phyloP scores from a whole-genome alignment of 306 rosid species.

The Oxytropis ochrocephala region DNA sequence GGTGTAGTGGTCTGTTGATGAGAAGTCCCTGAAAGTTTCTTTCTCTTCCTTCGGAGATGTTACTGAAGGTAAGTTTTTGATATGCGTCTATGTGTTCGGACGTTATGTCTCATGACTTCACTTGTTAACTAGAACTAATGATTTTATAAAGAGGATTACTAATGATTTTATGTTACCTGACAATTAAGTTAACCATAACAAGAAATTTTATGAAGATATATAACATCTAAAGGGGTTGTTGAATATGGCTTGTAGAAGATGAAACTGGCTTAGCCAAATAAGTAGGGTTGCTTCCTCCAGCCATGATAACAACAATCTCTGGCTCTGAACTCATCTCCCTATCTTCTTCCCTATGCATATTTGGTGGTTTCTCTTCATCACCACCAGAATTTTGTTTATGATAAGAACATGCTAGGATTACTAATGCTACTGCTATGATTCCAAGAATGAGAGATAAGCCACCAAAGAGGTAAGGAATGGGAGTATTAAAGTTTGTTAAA shows the following conservation, averaged over 20 bases:
- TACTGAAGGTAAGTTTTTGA: too few relatives aligned
- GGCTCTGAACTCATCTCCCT: conserved; percentile 25
- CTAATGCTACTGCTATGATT: conserved; percentile 41
- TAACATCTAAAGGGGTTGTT: not conserved
- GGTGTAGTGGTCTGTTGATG: too few relatives aligned
- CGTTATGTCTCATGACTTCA: too few relatives aligned
- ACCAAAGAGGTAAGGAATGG: conserved; percentile 59
- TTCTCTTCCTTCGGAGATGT: too few relatives aligned
- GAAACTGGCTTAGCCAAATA: conserved; percentile 55
- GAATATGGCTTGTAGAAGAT: not conserved
- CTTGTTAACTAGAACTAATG: too few relatives aligned
- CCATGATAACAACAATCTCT: conserved; percentile 66
- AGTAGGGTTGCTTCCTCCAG: conserved; percentile 69
- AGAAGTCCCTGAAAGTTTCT: too few relatives aligned
- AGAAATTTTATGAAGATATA: not conserved
- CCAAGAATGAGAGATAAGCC: conserved; percentile 50
- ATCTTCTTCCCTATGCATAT: not conserved
- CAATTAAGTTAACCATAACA: not conserved
- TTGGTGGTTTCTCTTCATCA: conserved; percentile 23
- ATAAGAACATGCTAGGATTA: conserved; percentile 50
- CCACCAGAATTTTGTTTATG: not conserved
- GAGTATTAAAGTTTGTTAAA: conserved; percentile 46
- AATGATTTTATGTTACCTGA: not conserved
- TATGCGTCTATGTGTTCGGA: too few relatives aligned
- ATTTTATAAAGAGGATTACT: too few relatives aligned